Conservation (phyloP, 495 filamentous ascomycete species). For the Hapsidospora chrysogenum region DNA sequence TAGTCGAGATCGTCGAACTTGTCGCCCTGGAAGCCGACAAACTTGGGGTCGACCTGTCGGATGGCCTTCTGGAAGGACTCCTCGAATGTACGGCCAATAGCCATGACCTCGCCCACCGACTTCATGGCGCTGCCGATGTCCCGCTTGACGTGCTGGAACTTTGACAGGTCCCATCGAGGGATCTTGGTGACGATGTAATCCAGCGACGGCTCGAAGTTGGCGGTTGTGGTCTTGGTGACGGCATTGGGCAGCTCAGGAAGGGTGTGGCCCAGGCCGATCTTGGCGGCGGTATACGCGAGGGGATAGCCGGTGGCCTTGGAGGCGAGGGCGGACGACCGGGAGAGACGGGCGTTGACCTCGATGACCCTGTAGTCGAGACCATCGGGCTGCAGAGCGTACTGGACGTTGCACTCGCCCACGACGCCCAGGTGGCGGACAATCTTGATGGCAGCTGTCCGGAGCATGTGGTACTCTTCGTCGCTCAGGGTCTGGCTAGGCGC, state of each 20-base stretch:
- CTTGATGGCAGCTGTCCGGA: conserved; percentile 88
- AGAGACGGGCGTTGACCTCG: conserved; percentile 95
- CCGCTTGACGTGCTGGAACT: conserved; percentile 96
- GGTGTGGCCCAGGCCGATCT: conserved; percentile 89
- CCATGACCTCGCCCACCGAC: conserved; percentile 98
- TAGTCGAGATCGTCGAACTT: conserved; percentile 88
- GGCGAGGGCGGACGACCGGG: conserved; percentile 86
- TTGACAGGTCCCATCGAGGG: conserved; percentile 89
- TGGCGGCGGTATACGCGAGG: conserved; percentile 89
- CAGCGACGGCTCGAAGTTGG: conserved; percentile 94
- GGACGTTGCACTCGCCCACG: conserved; percentile 95
- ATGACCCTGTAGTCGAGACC: conserved; percentile 94
- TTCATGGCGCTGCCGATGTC: conserved; percentile 98
- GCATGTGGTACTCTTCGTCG: conserved; percentile 98
- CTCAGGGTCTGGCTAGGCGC: conserved; percentile 89
- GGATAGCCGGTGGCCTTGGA: conserved; percentile 98
- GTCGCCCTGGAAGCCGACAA: conserved; percentile 85
- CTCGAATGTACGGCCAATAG: conserved; percentile 93
- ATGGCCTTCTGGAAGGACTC: conserved; percentile 99
- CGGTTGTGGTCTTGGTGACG: conserved; percentile 94
- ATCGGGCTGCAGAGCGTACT: conserved; percentile 90
- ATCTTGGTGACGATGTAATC: conserved; percentile 99
- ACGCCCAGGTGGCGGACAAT: conserved; percentile 92
- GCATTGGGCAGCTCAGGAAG: conserved; percentile 91
- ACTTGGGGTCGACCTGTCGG: conserved; percentile 85